Evolutionary conservation across 371 early-diverging fungal species (phyloP).

Genomic region (Rhizopus sp.): DNA sequence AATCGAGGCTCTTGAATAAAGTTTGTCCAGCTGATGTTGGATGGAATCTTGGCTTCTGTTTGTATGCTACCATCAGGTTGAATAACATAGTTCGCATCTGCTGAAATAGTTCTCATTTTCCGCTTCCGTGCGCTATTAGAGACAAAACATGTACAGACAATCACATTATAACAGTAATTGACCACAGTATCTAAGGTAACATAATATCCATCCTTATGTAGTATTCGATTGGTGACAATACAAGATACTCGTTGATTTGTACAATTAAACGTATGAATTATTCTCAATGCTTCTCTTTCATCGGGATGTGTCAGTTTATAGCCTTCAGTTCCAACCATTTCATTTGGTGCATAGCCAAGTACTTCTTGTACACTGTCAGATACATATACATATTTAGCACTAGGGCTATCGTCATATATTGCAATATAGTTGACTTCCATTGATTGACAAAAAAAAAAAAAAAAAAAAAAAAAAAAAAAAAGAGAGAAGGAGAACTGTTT

Average conservation of each 20-base stretch:
- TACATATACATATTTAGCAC: constrained; percentile 45
- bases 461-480: background rate
- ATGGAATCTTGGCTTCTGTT: background rate
- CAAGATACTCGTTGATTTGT: constrained; percentile 49
- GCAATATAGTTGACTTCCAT: constrained; percentile 51
- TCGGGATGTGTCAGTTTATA: constrained; percentile 52
- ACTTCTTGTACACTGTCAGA: constrained; percentile 53
- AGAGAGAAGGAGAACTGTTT: background rate
- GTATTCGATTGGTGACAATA: constrained; percentile 31
- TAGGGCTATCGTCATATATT: constrained; percentile 58
- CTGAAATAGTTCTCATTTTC: constrained; percentile 31
- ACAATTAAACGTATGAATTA: constrained; percentile 46
- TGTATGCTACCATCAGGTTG: constrained; percentile 24
- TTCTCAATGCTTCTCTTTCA: constrained; percentile 35
- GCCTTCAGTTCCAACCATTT: constrained; percentile 45
- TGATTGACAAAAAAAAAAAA: background rate
- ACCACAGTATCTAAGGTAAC: constrained; percentile 33
- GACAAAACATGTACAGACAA: constrained; percentile 32
- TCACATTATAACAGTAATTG: constrained; percentile 41
- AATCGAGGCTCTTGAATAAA: constrained; percentile 24
- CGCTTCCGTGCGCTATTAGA: constrained; percentile 14
- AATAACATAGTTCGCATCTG: constrained; percentile 28
- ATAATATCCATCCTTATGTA: constrained; percentile 39
- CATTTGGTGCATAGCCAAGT: constrained; percentile 55
- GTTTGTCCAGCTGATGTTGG: background rate